Evolutionary conservation across 495 filamentous ascomycete species (phyloP), one percentile per base, ranked within the genome.

Genomic region (Trichocladium antarcticum): DNA sequence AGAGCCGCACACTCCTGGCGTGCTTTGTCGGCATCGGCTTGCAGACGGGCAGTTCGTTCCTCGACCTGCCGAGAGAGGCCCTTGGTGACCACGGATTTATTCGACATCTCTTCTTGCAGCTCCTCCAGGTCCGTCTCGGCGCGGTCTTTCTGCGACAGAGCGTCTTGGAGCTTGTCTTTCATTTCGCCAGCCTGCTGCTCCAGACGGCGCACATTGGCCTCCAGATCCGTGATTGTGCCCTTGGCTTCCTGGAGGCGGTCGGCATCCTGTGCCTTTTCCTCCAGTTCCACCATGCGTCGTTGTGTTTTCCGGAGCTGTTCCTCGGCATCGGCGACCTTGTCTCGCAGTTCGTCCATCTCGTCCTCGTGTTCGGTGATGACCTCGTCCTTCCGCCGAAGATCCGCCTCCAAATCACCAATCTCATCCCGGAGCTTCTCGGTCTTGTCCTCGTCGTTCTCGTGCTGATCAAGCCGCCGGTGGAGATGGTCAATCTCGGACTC

Each of bases 41-140:
- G 78, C 17, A 90, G 68, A 42, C 76, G 77, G 47, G 73, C 67
- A 3, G 75, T 71, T 59, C 80, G 82, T 48, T 85, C 81, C 57
- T 89, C 85, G 15, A 85, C 75, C 63, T 87, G 84, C 32, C 83
- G 75, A 40, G 78, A 82, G 12, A 86, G 70, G n/a, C 81, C 83
- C 59, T 82, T 89, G 22, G 82, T 82, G 19, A 76, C 81, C 45
- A 89, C 74, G 0, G 83, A 87, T 59, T 86, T 89, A 60, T 88
- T 81, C 7, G 81, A 73, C 72, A 88, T 79, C 54, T 90, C 84
- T 38, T 85, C 81, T 42, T 82, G 82, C 16, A 92, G 63, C 60
- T 88, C 72, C 45, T 81, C 75, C 4, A 83, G 60, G 45, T 81
- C 73, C 19, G 68, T 69, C 57, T 78, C 69, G 15, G 73, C 73